phyloP scores from a whole-genome alignment of 495 filamentous ascomycete species.

The Arthonia radiata region DNA sequence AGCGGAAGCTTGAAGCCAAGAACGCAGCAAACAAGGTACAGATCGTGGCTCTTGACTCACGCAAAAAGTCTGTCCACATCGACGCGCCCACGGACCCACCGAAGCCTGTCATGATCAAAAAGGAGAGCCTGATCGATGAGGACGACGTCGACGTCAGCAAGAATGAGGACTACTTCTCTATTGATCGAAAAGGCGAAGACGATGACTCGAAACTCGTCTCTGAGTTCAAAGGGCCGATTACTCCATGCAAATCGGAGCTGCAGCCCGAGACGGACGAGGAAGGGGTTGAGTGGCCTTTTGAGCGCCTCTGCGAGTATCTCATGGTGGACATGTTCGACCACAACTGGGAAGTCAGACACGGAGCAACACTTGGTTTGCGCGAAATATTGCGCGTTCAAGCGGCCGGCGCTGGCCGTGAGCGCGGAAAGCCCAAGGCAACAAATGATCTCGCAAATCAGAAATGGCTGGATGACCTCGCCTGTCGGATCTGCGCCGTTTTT shows the following conservation, averaged over 20 bases:
- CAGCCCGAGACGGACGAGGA: slow-evolving; percentile 45
- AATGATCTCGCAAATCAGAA: slow-evolving; percentile 56
- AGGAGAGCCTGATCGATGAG: slow-evolving; percentile 30
- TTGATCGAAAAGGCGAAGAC: slow-evolving; percentile 51
- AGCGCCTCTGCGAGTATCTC: slow-evolving; percentile 79
- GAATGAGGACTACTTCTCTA: slow-evolving; percentile 59
- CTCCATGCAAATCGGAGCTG: slow-evolving; percentile 38
- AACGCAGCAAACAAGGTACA: slow-evolving; percentile 56
- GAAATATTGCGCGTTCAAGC: slow-evolving; percentile 86
- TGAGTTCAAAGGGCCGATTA: slow-evolving; percentile 67
- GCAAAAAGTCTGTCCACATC: slow-evolving; percentile 38
- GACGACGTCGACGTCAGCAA: slow-evolving; percentile 21
- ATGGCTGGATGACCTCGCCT: slow-evolving; percentile 85
- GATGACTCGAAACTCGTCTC: slow-evolving; percentile 83
- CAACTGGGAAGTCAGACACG: slow-evolving; percentile 92
- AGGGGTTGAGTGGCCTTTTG: slow-evolving; percentile 79
- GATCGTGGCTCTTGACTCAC: slow-evolving; percentile 61
- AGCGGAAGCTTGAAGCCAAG: slow-evolving; percentile 62
- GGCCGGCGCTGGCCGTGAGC: slow-evolving; percentile 58
- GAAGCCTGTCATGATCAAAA: slow-evolving; percentile 46
- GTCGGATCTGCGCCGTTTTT: slow-evolving; percentile 75
- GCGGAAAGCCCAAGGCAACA: slow-evolving; percentile 39
- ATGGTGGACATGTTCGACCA: slow-evolving; percentile 81
- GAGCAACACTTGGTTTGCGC: slow-evolving; percentile 81
- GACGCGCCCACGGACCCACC: slow-evolving; percentile 32